Percentiles rank a stretch among this genome's conserved stretches.
Conservation (phyloP, 495 filamentous ascomycete species). For the Lasiosphaeria miniovina region DNA sequence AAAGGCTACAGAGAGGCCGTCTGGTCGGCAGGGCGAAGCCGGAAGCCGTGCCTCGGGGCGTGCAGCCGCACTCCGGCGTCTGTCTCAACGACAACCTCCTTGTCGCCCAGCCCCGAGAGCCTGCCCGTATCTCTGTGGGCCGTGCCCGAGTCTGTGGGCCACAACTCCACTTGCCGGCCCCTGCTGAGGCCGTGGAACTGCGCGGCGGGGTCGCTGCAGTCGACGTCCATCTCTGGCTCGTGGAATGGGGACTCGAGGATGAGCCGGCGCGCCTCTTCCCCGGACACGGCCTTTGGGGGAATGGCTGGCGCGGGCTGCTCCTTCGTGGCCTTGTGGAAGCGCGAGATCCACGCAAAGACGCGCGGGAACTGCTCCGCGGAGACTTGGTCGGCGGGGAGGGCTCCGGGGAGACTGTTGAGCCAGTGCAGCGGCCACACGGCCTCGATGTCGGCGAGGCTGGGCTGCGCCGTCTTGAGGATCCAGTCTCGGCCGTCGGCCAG, state of each 20-base stretch:
- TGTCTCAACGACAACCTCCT: slow-evolving; percentile 53
- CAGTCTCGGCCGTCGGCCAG: slow-evolving; percentile 57
- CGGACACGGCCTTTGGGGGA: slow-evolving; percentile 31
- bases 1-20: not conserved
- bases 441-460: slow-evolving; percentile 58
- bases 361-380: slow-evolving; percentile 44
- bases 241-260: slow-evolving; percentile 34
- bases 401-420: slow-evolving; percentile 47
- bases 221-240: slow-evolving; percentile 32
- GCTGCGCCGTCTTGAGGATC: slow-evolving; percentile 45
- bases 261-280: slow-evolving; percentile 45
- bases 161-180: slow-evolving; percentile 50
- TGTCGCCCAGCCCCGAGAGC: slow-evolving; percentile 44
- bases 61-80: slow-evolving; percentile 48
- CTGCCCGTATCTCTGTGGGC: slow-evolving; percentile 51
- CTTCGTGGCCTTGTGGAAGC: slow-evolving; percentile 43
- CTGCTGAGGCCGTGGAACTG: slow-evolving; percentile 37
- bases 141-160: slow-evolving; percentile 56
- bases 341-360: slow-evolving; percentile 53
- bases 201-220: slow-evolving; percentile 35
- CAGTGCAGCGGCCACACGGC: slow-evolving; percentile 61
- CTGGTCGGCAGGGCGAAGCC: slow-evolving; percentile 31
- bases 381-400: slow-evolving; percentile 42
- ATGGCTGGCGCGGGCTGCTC: slow-evolving; percentile 17
- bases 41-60: slow-evolving; percentile 56